These are phyloP conservation scores for Hypholoma fasciculare DNA, from an alignment of 768 basidiomycete species.

Conservation along the genomic window DNA sequence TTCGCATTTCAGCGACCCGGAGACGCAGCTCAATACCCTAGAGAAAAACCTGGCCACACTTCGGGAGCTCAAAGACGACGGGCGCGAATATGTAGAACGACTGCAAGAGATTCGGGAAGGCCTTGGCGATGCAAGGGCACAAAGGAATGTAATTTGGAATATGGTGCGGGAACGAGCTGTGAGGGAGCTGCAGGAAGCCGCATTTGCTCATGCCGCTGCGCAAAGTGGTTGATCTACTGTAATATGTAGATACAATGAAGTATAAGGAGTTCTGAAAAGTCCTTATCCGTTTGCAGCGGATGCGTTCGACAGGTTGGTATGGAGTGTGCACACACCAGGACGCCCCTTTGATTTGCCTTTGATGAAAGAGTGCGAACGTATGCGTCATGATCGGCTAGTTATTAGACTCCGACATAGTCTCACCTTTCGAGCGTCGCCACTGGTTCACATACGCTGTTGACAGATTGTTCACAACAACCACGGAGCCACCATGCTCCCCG, in stretches of 20 bases:
- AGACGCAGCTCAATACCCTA: conserved; percentile 66
- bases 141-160: conserved; percentile 76
- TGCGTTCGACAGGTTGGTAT: background rate
- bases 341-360: background rate
- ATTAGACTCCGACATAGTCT: conserved; percentile 23
- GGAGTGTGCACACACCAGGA: background rate
- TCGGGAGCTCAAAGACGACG: conserved; percentile 84
- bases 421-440: conserved; percentile 2
- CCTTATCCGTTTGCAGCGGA: background rate
- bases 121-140: conserved; percentile 70
- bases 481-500: conserved; percentile 35
- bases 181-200: conserved; percentile 71
- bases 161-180: conserved; percentile 73
- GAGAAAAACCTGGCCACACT: conserved; percentile 75
- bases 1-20: conserved; percentile 63
- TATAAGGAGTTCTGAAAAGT: background rate
- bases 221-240: conserved; percentile 14
- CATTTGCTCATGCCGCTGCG: conserved; percentile 35
- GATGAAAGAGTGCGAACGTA: background rate
- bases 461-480: conserved; percentile 13
- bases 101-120: conserved; percentile 83
- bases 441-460: conserved; percentile 12
- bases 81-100: conserved; percentile 83
- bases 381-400: conserved; percentile 21
- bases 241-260: background rate